Base-by-base conservation (phyloP, 2,329 filamentous ascomycete species). In the Calcarisporium arbuscula region DNA sequence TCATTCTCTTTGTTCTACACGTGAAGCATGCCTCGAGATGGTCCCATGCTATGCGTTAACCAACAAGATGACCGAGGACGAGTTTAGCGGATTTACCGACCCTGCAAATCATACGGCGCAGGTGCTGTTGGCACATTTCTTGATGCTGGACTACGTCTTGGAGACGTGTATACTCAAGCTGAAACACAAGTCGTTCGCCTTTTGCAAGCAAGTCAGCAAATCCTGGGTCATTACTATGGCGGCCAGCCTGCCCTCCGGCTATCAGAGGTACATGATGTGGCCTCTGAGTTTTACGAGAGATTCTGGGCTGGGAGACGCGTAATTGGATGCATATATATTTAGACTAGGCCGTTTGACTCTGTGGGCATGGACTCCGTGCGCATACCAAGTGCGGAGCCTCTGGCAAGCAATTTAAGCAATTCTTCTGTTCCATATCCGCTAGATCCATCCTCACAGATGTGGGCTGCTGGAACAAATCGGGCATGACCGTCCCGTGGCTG, bases 21-120 rank as follows among this genome's bases (percentile, higher is more conserved):
- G 3, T 29, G 16, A 11, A 40, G 38, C 38, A 12, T 28, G 32
- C 4, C 34, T 40, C n/a, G 30, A 36, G 26, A 30, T 36, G 17
- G 38, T 30, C 5, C 30, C 26, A 14, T 36, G 34, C 27, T 40
- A 33, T 17, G 34, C 34, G 6, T 18, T 37, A 17, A 40, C 38
- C 9, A 40, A 40, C 30, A 40, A 40, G 19, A 40, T 40, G 38
- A 40, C 34, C 15, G 30, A 40, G 9, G 38, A 40, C 17, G 38
- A 40, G 11, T 40, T 34, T 19, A 8, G 11, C 10, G 26, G 16
- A 15, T 40, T 40, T 18, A 34, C 30, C 7, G 20, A 30, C 9
- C 34, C 38, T 4, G n/a, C 30, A 4, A 40, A 40, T 27, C 18
- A 34, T 21, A 16, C 26, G 1, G 30, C 34, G 8, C 38, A 30